Conservation (phyloP, 768 basidiomycete genomes). For the Leccinum aurantiacum region DNA sequence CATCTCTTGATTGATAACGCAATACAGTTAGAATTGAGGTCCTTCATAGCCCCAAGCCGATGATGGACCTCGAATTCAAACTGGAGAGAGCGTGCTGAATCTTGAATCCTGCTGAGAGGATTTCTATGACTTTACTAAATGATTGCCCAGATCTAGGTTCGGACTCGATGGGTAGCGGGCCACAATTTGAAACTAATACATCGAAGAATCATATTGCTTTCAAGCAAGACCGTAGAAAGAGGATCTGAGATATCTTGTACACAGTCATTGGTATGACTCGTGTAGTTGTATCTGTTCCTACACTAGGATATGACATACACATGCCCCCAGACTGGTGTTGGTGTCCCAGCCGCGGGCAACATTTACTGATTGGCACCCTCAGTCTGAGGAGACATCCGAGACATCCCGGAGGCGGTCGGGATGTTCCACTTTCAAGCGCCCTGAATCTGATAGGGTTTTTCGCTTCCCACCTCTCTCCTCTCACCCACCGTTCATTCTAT, state of each 20-base stretch:
- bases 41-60: background rate
- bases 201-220: background rate
- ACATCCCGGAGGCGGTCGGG: background rate
- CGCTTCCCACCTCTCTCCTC: background rate
- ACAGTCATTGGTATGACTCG: no score
- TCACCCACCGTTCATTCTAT: background rate
- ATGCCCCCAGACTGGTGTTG: background rate
- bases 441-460: background rate
- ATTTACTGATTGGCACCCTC: background rate
- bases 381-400: background rate
- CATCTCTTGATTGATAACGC: no score
- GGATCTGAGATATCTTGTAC: background rate
- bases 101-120: background rate
- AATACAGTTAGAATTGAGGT: background rate
- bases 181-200: background rate
- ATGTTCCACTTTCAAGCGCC: background rate
- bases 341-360: background rate
- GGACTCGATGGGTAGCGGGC: background rate
- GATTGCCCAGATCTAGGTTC: background rate
- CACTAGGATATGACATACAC: no score
- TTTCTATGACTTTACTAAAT: background rate
- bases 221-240: background rate
- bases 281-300: no score
- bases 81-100: background rate
- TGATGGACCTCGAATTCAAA: background rate